Evolutionary conservation across 225 moss, liverwort and hornwort genomes (phyloP), one percentile per base, ranked within the genome.

Genomic region (Physcomitrium patens): DNA sequence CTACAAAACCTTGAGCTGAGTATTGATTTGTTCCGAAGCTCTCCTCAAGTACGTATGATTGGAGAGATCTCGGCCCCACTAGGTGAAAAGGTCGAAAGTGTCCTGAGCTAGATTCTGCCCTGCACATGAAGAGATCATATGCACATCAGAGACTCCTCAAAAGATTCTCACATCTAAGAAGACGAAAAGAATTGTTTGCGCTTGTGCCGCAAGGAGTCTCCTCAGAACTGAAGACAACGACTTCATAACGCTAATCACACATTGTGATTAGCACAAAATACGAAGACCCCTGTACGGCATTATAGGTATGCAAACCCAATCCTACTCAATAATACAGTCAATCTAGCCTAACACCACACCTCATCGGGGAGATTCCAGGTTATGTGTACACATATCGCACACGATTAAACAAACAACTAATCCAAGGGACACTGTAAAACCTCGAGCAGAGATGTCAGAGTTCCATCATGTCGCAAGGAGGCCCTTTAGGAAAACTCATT

Each of bases 361-460:
- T 37, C 31, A 7, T 37, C 31, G 31, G 31, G 31, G 31, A 37
- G 4, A 37, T 37, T 37, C 31, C 31, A 37, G 31, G 7, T 37
- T 37, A 37, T 3, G 31, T 4, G 2, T 4, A 37, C 31, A 4
- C 7, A 37, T 7, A 37, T 37, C 31, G 31, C 4, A 37, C 7
- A 37, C 7, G 31, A 37, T 4, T 37, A 37, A 37, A 7, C 31
- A 37, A 37, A 7, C 7, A 37, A 4, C 31, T 37, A 37, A 37
- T 37, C 2, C 7, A 37, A 37, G 2, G 31, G 31, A 37, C 7
- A 37, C 31, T 37, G 4, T 37, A 37, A 1, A 4, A 75, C 60
- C 48, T 19, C 26, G 62, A 71, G 71, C 67, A 43, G 28, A 24
- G 55, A 56, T 67, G 56, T 79, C 82, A 83, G 67, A 78, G 67